Evolutionary conservation across 2,329 filamentous ascomycete species (phyloP), one percentile per base, ranked within the genome.

Genomic region (Fusarium brevicatenulatum): DNA sequence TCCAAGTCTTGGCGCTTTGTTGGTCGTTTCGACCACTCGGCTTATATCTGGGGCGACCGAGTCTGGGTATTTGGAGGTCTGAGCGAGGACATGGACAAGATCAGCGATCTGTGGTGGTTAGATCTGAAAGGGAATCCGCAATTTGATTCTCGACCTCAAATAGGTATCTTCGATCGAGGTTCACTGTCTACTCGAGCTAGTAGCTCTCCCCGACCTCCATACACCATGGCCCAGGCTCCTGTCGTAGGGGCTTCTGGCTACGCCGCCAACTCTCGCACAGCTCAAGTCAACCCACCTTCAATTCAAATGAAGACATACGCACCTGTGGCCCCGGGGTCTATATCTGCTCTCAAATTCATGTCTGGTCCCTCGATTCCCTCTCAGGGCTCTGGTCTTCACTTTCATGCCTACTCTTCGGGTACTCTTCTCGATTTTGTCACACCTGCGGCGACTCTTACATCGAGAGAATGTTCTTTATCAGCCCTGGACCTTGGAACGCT

Each of bases 21-120:
- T 32, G 92, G 93, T 54, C 91, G 96, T 43, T 99, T 97, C 80
- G 96, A 99, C 77, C 96, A 99, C 80, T 95, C 94, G 21, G 95
- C 93, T 58, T 98, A 95, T 87, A 92, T 99, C 67, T 98, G 95
- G 88, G 87, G 92, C 62, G 95, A 96, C 71, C 91, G 94, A 47
- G 91, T 99, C 39, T 99, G 95, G 95, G 95, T 98, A 11, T 98
- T 97, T 81, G 96, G 96, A 43, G 96, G 96, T 5, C 87, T 99
- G 55, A 96, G 94, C 71, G 93, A 96, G 76, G 95, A 98, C 75
- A 97, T 98, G 94, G 95, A 98, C 84, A 95, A 97, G 78, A 94
- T 93, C 70, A 95, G 94, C 67, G 96, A 99, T 81, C 89, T 99
- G 47, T 98, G 95, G 93, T 99, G 96, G 95, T 86, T 99, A 47